A percentile compares a stretch with the other conserved stretches of the same genome.
Evolutionary conservation across 768 basidiomycete species (phyloP).

Genomic region (Auricularia auricula-judae): DNA sequence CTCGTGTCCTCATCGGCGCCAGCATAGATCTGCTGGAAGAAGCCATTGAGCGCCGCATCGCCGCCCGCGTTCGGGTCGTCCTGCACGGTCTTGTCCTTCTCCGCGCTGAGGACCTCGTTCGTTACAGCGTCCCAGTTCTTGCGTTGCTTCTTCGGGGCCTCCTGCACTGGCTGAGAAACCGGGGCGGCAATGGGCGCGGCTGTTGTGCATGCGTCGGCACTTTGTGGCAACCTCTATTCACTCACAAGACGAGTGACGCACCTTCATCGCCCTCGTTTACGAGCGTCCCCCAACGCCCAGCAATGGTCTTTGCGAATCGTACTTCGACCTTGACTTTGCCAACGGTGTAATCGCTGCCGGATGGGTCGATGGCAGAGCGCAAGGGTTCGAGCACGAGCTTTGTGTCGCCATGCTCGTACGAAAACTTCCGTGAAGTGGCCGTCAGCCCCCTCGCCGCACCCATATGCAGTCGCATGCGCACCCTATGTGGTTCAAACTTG

Average conservation of each 20-base stretch:
- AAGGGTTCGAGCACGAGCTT: conserved; percentile 66
- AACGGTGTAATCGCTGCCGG: conserved; percentile 50
- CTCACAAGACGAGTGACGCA: conserved; percentile 24
- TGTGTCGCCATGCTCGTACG: conserved; percentile 60
- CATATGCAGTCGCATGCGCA: conserved; percentile 15
- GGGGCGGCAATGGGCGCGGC: conserved; percentile 17
- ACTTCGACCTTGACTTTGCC: conserved; percentile 87
- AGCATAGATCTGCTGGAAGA: conserved; percentile 86
- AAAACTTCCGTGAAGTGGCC: not conserved
- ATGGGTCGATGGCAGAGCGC: conserved; percentile 66
- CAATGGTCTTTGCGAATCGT: conserved; percentile 53
- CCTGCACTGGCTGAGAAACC: conserved; percentile 20
- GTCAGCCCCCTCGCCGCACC: not conserved
- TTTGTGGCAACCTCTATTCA: not conserved
- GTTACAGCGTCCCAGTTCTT: conserved; percentile 93
- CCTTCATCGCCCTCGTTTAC: conserved; percentile 64
- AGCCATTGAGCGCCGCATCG: conserved; percentile 72
- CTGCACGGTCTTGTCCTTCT: conserved; percentile 56
- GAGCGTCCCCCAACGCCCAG: conserved; percentile 65
- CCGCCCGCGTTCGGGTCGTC: conserved; percentile 88
- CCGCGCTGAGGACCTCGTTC: conserved; percentile 47
- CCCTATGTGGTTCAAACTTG: conserved; percentile 54
- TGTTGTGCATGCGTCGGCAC: not conserved
- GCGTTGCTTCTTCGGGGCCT: conserved; percentile 25
- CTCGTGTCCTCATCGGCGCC: conserved; percentile 88